A percentile compares a stretch with the other conserved stretches of the same genome.
These are phyloP conservation scores for Debaryomyces singareniensis DNA, from an alignment of 1,139 yeast species.

Conservation along the genomic window DNA sequence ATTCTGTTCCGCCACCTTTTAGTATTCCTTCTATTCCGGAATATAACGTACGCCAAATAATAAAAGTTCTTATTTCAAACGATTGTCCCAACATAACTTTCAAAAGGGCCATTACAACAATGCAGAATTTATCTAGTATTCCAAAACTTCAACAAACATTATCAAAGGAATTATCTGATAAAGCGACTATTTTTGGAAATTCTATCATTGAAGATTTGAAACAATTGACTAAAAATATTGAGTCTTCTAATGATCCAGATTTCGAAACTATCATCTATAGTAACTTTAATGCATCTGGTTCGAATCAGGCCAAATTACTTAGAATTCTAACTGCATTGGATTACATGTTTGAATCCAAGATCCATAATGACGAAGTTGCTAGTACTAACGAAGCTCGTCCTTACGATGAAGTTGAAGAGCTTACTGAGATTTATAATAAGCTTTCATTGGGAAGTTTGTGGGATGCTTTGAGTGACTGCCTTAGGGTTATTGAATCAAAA, in stretches of 20 bases:
- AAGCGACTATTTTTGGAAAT: conserved; percentile 59
- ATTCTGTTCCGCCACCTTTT: conserved; percentile 25
- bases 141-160: conserved; percentile 60
- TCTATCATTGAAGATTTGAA: conserved; percentile 53
- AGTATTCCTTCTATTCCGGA: conserved; percentile 64
- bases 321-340: conserved; percentile 86
- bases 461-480: conserved; percentile 79
- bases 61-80: conserved; percentile 69
- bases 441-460: conserved; percentile 76
- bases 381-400: conserved; percentile 1
- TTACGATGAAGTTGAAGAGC: conserved; percentile 35
- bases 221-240: conserved; percentile 42
- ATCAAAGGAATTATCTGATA: conserved; percentile 60
- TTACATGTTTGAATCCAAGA: conserved; percentile 56
- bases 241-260: conserved; percentile 33
- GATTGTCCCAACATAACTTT: conserved; percentile 85
- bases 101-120: conserved; percentile 75
- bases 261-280: conserved; percentile 50
- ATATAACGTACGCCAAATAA: conserved; percentile 54
- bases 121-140: conserved; percentile 68
- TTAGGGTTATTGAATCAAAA: conserved; percentile 52
- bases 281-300: conserved; percentile 72
- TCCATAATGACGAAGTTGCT: conserved; percentile 5
- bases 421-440: conserved; percentile 57
- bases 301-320: conserved; percentile 82